Evolutionary conservation across 2,329 filamentous ascomycete species (phyloP).

Genomic region (Amauroascus niger): DNA sequence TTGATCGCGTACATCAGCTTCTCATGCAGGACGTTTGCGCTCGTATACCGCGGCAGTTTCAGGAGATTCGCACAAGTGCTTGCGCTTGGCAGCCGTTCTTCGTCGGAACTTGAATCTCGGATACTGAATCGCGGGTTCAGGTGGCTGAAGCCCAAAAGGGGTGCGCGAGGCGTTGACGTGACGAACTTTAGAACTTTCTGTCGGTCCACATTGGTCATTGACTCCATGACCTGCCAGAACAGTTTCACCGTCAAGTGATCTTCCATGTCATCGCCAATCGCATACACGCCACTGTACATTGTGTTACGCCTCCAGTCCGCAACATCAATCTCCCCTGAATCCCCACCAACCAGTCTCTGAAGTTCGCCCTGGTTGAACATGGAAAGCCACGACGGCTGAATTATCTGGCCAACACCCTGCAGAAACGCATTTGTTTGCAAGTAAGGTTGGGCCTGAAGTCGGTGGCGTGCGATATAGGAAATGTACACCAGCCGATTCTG

Average conservation of each 20-base stretch:
- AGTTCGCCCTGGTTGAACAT: conserved; percentile 98
- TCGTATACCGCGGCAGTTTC: conserved; percentile 76
- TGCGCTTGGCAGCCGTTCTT: conserved; percentile 74
- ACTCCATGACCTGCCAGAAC: conserved; percentile 84
- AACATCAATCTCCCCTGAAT: conserved; percentile 75
- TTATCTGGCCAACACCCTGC: conserved; percentile 73
- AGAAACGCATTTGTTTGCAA: conserved; percentile 83
- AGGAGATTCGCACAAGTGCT: conserved; percentile 94
- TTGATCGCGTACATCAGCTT: conserved; percentile 87
- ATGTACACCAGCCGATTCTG: conserved; percentile 92
- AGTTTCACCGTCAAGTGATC: conserved; percentile 78
- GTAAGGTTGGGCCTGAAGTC: conserved; percentile 68
- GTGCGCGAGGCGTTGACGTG: conserved; percentile 82
- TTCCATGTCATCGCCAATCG: conserved; percentile 73
- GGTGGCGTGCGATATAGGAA: conserved; percentile 78
- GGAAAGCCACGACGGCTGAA: conserved; percentile 83
- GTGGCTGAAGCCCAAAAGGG: conserved; percentile 77
- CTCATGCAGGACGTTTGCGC: conserved; percentile 54
- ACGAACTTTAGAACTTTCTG: conserved; percentile 90
- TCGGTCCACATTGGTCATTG: conserved; percentile 64
- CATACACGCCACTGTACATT: conserved; percentile 76
- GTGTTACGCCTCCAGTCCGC: conserved; percentile 78
- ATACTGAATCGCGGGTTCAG: conserved; percentile 83
- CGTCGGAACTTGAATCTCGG: conserved; percentile 66
- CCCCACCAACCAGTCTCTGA: conserved; percentile 84